Conservation (phyloP, 768 basidiomycete species). For the Filobasidium wieringae region DNA sequence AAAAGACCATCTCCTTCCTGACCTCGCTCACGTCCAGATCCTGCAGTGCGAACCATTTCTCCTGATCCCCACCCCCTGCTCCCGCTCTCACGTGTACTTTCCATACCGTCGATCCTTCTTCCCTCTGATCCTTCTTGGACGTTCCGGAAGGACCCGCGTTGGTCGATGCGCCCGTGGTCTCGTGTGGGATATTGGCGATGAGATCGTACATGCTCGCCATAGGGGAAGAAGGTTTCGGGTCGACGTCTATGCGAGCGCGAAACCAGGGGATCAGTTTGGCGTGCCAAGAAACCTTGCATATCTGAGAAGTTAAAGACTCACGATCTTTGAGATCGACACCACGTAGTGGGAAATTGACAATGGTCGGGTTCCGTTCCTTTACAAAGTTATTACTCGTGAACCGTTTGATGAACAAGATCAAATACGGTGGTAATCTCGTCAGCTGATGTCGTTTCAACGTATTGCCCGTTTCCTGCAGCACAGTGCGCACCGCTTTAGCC, state of each 20-base stretch:
- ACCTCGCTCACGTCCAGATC: slow-evolving; percentile 93
- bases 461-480: slow-evolving; percentile 57
- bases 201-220: slow-evolving; percentile 77
- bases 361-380: slow-evolving; percentile 97
- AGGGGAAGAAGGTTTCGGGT: slow-evolving; percentile 47
- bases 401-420: slow-evolving; percentile 88
- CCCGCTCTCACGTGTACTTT: slow-evolving; percentile 52
- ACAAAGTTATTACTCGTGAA: slow-evolving; percentile 95
- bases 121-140: slow-evolving; percentile 36
- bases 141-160: slow-evolving; percentile 40
- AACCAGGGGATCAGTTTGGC: background rate
- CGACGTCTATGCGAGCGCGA: slow-evolving; percentile 54
- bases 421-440: slow-evolving; percentile 74
- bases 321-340: slow-evolving; percentile 88
- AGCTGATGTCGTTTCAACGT: slow-evolving; percentile 75
- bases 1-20: slow-evolving; percentile 93
- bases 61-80: slow-evolving; percentile 59
- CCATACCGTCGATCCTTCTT: slow-evolving; percentile 84
- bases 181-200: slow-evolving; percentile 87
- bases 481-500: background rate
- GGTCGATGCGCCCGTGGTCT: slow-evolving; percentile 90
- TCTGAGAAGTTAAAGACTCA: slow-evolving; percentile 43
- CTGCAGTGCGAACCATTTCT: slow-evolving; percentile 94
- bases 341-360: slow-evolving; percentile 89
- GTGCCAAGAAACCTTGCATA: slow-evolving; percentile 5